These are phyloP conservation scores for Sugiyamaella japonica DNA, from an alignment of 1,139 yeast species.

Conservation along the genomic window DNA sequence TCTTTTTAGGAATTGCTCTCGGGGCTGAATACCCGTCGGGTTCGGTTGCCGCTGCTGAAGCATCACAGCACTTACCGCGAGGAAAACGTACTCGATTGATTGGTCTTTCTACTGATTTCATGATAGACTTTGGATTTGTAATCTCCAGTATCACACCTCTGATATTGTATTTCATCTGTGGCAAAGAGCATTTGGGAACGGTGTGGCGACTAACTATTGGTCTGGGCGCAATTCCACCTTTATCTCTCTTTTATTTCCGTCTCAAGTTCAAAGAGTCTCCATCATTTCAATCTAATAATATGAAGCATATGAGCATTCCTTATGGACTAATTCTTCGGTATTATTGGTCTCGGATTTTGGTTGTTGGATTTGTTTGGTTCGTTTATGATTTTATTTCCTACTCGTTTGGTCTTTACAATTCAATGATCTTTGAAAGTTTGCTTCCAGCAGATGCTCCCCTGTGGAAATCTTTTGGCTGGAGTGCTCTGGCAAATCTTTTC, in stretches of 20 bases:
- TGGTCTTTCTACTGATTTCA: conserved; percentile 79
- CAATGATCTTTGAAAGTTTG: conserved; percentile 56
- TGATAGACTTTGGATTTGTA: conserved; percentile 87
- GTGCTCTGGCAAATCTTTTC: conserved; percentile 79
- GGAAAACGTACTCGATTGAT: conserved; percentile 87
- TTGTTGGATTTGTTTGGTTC: conserved; percentile 81
- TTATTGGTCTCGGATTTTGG: conserved; percentile 75
- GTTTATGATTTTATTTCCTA: conserved; percentile 82
- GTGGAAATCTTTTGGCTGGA: conserved; percentile 85
- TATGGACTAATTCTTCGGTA: conserved; percentile 66
- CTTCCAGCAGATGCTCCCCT: conserved; percentile 62
- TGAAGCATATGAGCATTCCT: conserved; percentile 66
- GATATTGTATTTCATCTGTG: conserved; percentile 80
- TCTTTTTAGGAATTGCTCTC: conserved; percentile 76
- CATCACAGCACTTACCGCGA: conserved; percentile 70
- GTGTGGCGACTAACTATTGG: conserved; percentile 91
- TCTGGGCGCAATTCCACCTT: conserved; percentile 86
- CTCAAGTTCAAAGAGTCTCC: conserved; percentile 69
- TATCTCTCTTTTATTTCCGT: conserved; percentile 72
- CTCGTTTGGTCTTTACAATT: conserved; percentile 80
- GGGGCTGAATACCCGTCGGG: conserved; percentile 89
- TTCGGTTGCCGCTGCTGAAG: conserved; percentile 90
- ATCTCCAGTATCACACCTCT: conserved; percentile 79
- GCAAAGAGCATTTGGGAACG: conserved; percentile 64
- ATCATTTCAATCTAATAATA: conserved; percentile 64